Evolutionary conservation across 2,329 filamentous ascomycete genomes (phyloP).

Genomic region (Apiospora malaysiana): DNA sequence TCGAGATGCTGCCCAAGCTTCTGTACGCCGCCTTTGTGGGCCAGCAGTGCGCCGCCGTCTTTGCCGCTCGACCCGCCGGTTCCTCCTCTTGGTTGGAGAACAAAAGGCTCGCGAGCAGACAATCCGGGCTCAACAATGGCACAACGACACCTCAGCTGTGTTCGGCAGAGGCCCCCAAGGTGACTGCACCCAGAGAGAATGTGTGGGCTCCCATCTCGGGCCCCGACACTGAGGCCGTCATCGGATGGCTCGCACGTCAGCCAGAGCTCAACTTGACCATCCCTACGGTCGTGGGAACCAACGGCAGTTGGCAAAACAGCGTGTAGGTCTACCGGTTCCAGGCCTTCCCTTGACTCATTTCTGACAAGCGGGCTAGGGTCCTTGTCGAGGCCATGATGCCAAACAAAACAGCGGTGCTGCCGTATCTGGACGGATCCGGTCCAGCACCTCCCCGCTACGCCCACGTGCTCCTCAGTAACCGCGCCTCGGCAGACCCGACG

Average conservation of each 20-base stretch:
- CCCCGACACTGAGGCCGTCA: slow-evolving; percentile 44
- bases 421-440: slow-evolving; percentile 48
- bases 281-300: slow-evolving; percentile 34
- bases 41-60: background rate
- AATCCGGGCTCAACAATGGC: background rate
- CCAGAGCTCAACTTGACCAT: slow-evolving; percentile 46
- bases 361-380: slow-evolving; percentile 27
- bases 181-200: slow-evolving; percentile 22
- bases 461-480: slow-evolving; percentile 48
- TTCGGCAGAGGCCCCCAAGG: background rate
- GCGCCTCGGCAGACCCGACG: slow-evolving; percentile 44
- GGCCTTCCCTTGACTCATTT: background rate
- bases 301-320: slow-evolving; percentile 44
- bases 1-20: background rate
- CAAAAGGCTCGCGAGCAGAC: background rate
- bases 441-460: slow-evolving; percentile 48
- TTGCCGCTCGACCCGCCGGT: background rate
- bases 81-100: background rate
- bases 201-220: slow-evolving; percentile 39
- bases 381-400: slow-evolving; percentile 48
- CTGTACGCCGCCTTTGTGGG: background rate
- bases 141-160: background rate
- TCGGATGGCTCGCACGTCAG: slow-evolving; percentile 47
- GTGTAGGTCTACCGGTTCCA: slow-evolving; percentile 33
- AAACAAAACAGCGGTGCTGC: slow-evolving; percentile 55